Evolutionary conservation across 2,329 filamentous ascomycete species (phyloP), one percentile per base, ranked within the genome.

Genomic region (Aspergillus vadensis): DNA sequence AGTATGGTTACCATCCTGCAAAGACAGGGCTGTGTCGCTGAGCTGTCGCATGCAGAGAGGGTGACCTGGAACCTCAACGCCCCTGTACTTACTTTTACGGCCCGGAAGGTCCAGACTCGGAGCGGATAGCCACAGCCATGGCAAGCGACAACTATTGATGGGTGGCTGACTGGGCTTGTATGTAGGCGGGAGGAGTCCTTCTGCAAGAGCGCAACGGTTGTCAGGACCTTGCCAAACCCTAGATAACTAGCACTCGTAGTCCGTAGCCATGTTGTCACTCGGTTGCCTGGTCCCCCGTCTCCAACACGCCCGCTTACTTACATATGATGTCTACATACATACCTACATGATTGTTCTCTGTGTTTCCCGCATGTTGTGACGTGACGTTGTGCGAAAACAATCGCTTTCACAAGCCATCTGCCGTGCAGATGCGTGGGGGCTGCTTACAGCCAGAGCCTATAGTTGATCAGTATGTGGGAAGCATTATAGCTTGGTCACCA

Each of bases 41-140:
- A 44, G 52, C 52, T 55, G 52, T 36, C 43, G 38, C 7, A 39
- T 44, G 38, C 21, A 17, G 21, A 30, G 38, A 55, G 14, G 41
- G 15, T 36, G 17, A 12, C 14, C 52, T 54, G 38, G 52, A 19
- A 30, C 14, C 9, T 25, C 41, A n/a, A 54, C 52, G n/a, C 25
- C 36, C 15, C 38, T 36, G 38, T 55, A n/a, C 44, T 44, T 44
- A 25, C 44, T 43, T 23, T 9, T 9, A 30, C 27, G 27, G 27
- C 27, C 27, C 27, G 27, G 27, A 1, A 30, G 43, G 52, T 44
- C 52, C 52, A 55, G 52, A 36, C 52, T 15, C 30, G 25, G 23
- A 36, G n/a, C 21, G 25, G 38, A 55, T 55, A 41, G 52, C 52
- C 27, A 55, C 52, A 44, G 43, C 21, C 52, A 15, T 19, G 39